These are phyloP conservation scores for Ulmus americana DNA, from an alignment of 331 rosid genomes.

Conservation along the genomic window DNA sequence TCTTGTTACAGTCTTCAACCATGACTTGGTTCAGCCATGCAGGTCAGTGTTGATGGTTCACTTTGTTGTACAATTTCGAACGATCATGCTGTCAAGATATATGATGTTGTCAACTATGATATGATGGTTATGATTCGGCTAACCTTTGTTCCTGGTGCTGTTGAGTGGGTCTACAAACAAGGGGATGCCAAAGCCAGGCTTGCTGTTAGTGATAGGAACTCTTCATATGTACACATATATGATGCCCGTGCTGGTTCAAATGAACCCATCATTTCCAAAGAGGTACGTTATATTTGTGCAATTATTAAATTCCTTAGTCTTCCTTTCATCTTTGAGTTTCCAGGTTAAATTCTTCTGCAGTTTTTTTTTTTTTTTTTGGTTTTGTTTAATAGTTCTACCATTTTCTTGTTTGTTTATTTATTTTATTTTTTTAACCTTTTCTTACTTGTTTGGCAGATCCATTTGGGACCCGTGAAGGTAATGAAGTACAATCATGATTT, in stretches of 20 bases:
- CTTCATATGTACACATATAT: constrained; percentile 71
- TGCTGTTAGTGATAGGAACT: constrained; percentile 73
- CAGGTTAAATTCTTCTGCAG: background rate
- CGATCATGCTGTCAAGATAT: constrained; percentile 81
- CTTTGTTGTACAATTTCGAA: constrained; percentile 90
- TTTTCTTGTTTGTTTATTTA: no score
- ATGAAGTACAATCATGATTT: constrained; percentile 68
- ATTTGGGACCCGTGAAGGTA: constrained; percentile 71
- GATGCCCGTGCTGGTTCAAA: constrained; percentile 87
- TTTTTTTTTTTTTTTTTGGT: background rate
- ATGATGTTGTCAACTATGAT: constrained; percentile 90
- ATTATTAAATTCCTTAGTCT: constrained; percentile 4
- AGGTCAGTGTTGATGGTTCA: constrained; percentile 95
- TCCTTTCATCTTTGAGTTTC: background rate
- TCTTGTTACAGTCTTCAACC: constrained; percentile 39
- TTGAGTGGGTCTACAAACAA: constrained; percentile 94
- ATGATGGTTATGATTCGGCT: constrained; percentile 97
- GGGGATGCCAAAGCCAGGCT: constrained; percentile 90
- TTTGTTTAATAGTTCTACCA: no score
- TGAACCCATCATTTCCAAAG: constrained; percentile 72
- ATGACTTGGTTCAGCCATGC: constrained; percentile 65
- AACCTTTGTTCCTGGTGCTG: constrained; percentile 72
- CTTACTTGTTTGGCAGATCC: constrained; percentile 42
- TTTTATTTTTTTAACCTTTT: background rate
- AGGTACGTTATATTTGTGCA: constrained; percentile 39